phyloP scores from a whole-genome alignment of 352 stramenopile species.

The Peronosclerospora sorghi region DNA sequence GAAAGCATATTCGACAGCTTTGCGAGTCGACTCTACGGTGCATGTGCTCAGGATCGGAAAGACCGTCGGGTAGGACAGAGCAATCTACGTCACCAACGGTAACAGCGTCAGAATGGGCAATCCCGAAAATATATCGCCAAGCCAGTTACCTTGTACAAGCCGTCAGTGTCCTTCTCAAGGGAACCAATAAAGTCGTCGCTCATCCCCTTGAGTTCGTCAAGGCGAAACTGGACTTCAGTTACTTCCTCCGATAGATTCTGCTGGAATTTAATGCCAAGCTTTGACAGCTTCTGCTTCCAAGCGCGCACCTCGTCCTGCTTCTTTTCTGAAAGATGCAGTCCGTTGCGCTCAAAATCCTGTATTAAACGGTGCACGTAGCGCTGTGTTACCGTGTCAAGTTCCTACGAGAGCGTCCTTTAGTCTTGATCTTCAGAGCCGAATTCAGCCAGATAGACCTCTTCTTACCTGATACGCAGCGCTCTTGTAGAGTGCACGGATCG shows the following conservation, averaged over 20 bases:
- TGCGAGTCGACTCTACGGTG: constrained; percentile 72
- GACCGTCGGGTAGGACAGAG: constrained; percentile 83
- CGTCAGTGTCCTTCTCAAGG: constrained; percentile 56
- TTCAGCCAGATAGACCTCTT: not conserved
- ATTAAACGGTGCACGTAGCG: constrained; percentile 72
- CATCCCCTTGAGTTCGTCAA: constrained; percentile 67
- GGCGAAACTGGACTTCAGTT: constrained; percentile 68
- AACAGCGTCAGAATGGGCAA: constrained; percentile 1
- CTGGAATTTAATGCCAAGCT: constrained; percentile 72
- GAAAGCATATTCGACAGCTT: constrained; percentile 66
- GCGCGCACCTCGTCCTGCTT: constrained; percentile 65
- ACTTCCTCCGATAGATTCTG: constrained; percentile 83
- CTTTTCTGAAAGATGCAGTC: constrained; percentile 53
- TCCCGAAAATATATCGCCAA: no score
- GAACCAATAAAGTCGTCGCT: constrained; percentile 66
- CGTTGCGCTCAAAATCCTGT: constrained; percentile 81
- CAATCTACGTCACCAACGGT: constrained; percentile 26
- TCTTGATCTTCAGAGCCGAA: not conserved
- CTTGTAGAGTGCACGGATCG: constrained; percentile 43
- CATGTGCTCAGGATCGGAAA: constrained; percentile 85
- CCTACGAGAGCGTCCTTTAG: constrained; percentile 11
- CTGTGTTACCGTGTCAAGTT: constrained; percentile 41
- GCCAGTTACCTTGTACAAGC: constrained; percentile 58
- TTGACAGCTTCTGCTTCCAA: constrained; percentile 81
- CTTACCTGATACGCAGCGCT: constrained; percentile 33